Evolutionary conservation across 495 filamentous ascomycete genomes (phyloP), one percentile per base, ranked within the genome.

Genomic region (Hypoxylon rickii): DNA sequence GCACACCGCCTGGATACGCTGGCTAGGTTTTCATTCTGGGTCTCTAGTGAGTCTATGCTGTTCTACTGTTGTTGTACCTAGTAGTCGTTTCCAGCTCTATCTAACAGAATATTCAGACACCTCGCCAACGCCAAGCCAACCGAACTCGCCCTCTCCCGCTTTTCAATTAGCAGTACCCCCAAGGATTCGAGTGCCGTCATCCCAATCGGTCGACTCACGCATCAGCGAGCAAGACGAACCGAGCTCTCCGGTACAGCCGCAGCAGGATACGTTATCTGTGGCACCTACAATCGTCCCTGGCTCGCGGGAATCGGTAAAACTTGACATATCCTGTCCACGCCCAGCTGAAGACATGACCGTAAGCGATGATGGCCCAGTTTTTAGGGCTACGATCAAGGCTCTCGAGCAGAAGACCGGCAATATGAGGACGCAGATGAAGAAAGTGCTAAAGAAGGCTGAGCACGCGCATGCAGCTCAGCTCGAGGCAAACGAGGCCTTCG

Each of bases 351-450:
- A 96, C 65, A 84, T 94, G 73, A 87, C 87, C 56, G 83, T 84
- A 12, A 84, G 86, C 13, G 94, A 97, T 60, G 94, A 99, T 78
- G 95, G 94, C 3, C 94, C 94, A 0, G 74, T 99, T 7, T 99
- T 99, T 72, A 84, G 94, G 52, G 94, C 94, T 7, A 97, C 93
- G 0, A 96, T 99, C 82, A 97, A 97, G 68, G 87, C 92, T 1
- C 73, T 97, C 26, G 94, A 99, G 68, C 91, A 93, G 62, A 97
- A 96, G 77, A 98, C 93, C 0, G 90, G 90, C n/a, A 95, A 87
- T 64, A 91, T 98, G 85, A 83, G 90, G 31, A 73, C 80, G 19
- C 88, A 90, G 62, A 97, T 97, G 83, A 99, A 99, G 72, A 96
- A 96, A 58, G 86, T 99, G 8, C 75, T 97, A 36, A 93, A 91